Evolutionary conservation across 1,284 basidiomycete species (phyloP).

Genomic region (Tilletia walkeri): DNA sequence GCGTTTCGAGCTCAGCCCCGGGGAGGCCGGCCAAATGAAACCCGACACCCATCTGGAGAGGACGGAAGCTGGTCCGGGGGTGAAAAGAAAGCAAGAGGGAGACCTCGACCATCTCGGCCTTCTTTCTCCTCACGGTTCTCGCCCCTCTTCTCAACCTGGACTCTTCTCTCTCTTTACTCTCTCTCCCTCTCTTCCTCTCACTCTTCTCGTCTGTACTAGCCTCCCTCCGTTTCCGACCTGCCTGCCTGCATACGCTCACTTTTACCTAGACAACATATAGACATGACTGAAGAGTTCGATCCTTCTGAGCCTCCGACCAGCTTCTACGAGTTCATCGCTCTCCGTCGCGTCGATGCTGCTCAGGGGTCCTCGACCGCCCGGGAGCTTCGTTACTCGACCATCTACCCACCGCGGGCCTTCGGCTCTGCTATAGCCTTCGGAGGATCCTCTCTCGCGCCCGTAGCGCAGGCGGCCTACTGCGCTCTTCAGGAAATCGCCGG

Average conservation of each 20-base stretch:
- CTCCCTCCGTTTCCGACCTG: no score
- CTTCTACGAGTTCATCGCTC: conserved; percentile 14
- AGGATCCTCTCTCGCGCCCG: conserved; percentile 1
- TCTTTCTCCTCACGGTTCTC: no score
- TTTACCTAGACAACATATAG: no score
- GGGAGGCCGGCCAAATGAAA: not conserved
- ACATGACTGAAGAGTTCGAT: not conserved
- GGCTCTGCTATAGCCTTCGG: conserved; percentile 9
- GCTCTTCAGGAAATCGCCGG: not conserved
- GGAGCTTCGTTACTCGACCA: not conserved
- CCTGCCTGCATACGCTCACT: no score
- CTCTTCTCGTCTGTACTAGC: no score
- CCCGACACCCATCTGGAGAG: no score
- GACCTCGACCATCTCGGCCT: no score
- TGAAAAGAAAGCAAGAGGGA: no score
- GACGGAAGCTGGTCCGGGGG: no score
- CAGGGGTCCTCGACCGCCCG: not conserved
- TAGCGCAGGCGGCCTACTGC: not conserved
- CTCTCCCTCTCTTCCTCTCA: no score
- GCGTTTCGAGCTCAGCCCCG: not conserved
- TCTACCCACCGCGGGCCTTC: conserved; percentile 9
- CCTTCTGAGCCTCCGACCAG: conserved; percentile 3
- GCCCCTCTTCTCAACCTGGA: no score
- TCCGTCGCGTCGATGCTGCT: not conserved
- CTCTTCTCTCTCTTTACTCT: no score